Evolutionary conservation across 352 stramenopile genomes (phyloP).

Genomic region (Phytophthora lateralis): DNA sequence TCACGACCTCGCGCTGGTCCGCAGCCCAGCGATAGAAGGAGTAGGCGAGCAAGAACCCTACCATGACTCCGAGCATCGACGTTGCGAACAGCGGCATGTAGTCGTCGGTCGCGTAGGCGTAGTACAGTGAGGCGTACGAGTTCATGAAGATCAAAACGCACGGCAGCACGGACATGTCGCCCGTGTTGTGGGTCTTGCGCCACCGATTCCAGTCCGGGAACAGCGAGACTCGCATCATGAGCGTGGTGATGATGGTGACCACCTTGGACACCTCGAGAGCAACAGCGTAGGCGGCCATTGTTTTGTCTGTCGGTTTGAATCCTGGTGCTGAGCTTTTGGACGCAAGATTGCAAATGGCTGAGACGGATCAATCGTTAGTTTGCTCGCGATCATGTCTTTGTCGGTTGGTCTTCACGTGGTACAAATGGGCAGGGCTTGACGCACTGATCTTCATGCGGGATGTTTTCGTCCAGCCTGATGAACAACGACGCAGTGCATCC

Average conservation of each 20-base stretch:
- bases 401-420: slow-evolving; percentile 9
- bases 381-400: slow-evolving; percentile 6
- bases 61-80: slow-evolving; percentile 27
- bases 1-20: slow-evolving; percentile 11
- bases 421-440: background rate
- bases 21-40: slow-evolving; percentile 28
- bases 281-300: slow-evolving; percentile 4
- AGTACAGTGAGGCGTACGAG: slow-evolving; percentile 35
- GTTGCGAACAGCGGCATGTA: slow-evolving; percentile 32
- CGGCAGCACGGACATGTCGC: slow-evolving; percentile 31
- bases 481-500: slow-evolving; percentile 6
- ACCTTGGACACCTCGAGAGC: slow-evolving; percentile 22
- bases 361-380: background rate
- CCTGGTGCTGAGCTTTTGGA: slow-evolving; percentile 1
- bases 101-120: slow-evolving; percentile 26
- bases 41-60: slow-evolving; percentile 17
- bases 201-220: slow-evolving; percentile 39
- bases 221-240: slow-evolving; percentile 40
- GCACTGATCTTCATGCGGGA: slow-evolving; percentile 14
- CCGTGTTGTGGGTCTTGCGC: slow-evolving; percentile 26
- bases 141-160: slow-evolving; percentile 36
- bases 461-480: slow-evolving; percentile 5
- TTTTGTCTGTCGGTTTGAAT: background rate
- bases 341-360: slow-evolving; percentile 16
- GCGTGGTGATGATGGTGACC: slow-evolving; percentile 37